Base-by-base conservation (phyloP, 1,139 yeast species). In the Scheffersomyces segobiensis region DNA sequence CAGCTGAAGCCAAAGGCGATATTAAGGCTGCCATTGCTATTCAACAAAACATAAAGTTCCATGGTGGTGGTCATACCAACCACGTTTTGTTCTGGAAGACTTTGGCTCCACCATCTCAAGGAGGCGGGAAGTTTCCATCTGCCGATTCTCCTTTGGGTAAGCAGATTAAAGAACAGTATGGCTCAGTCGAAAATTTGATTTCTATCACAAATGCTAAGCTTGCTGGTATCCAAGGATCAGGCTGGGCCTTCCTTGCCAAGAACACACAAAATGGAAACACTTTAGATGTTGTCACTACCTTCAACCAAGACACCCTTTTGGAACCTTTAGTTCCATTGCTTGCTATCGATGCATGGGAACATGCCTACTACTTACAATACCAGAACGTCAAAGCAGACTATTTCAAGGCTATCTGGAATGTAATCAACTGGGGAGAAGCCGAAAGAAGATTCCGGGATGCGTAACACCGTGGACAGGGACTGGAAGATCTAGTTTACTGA, bases 291-390 rank as follows among this genome's bases (percentile, higher is more conserved):
- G 74, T 76, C 53, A 77, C 82, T 58, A 79, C 84, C 58, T 68
- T 69, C 57, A 79, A 80, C 67, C 84, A 80, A 66, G 84, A 80
- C 65, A 77, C 82, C n/a, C 75, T 78, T 46, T 68, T 75, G 42
- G 80, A 76, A 7, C 79, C 80, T 7, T 74, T 69, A 57, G 76
- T 75, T 56, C 81, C 83, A 20, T 76, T 80, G 65, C 71, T 80
- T 60, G 84, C 82, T 22, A 77, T 80, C 66, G 84, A 80, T 67
- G 82, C 83, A 55, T 80, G 84, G 84, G 84, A 80, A 66, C 84
- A 80, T 63, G 84, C 84, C 58, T 80, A 80, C 70, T 80, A 80
- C 70, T 76, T 80, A 65, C 83, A 80, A 63, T 80, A 80, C 68
- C 82, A 78, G 66, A 80, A 80, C 63, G 81, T 78, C 61, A 80